phyloP scores from a whole-genome alignment of 768 basidiomycete species.

The Naematelia encephala region DNA sequence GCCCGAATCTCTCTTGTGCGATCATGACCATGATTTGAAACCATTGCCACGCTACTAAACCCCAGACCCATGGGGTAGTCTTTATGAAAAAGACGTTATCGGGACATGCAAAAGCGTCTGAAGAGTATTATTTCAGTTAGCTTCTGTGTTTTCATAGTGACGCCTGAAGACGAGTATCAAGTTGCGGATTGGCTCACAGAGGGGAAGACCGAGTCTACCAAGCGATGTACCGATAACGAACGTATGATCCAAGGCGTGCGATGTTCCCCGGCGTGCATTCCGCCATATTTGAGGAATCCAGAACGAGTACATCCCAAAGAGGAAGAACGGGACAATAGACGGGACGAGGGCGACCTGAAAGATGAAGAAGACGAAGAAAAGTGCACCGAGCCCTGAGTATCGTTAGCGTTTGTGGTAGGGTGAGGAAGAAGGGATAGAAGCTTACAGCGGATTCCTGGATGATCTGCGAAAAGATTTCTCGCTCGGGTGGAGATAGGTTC shows the following conservation, averaged over 20 bases:
- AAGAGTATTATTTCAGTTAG: too few relatives aligned
- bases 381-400: background rate
- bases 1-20: constrained; percentile 72
- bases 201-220: constrained; percentile 65
- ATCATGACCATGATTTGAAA: constrained; percentile 63
- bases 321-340: constrained; percentile 62
- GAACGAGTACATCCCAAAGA: constrained; percentile 69
- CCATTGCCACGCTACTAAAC: constrained; percentile 61
- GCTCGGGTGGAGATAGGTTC: background rate
- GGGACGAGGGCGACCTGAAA: constrained; percentile 66
- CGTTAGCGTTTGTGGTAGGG: constrained; percentile 9
- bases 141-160: background rate
- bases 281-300: constrained; percentile 84
- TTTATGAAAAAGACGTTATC: constrained; percentile 81
- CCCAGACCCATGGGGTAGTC: constrained; percentile 67
- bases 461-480: background rate
- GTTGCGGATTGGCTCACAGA: too few relatives aligned
- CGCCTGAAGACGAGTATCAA: background rate
- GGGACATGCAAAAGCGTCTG: constrained; percentile 79
- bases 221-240: constrained; percentile 75
- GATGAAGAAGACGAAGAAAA: constrained; percentile 49
- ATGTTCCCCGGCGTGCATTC: constrained; percentile 66
- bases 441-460: background rate
- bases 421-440: constrained; percentile 16
- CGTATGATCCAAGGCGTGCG: constrained; percentile 64